Conservation (phyloP, 2,329 filamentous ascomycete species). For the Trichoderma guizhouense region DNA sequence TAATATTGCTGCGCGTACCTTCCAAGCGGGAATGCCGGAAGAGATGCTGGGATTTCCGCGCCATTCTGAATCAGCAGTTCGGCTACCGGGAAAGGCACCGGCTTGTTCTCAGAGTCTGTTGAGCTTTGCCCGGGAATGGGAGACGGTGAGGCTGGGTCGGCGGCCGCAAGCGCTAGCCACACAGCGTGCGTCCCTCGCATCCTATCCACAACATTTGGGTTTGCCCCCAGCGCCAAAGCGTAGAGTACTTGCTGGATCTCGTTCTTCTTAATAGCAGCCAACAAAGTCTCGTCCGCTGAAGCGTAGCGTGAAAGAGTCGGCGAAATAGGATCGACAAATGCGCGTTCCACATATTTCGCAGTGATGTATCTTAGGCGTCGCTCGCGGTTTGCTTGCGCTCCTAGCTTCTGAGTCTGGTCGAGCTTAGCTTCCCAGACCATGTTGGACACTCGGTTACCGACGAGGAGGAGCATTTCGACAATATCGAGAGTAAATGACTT, state of each 20-base stretch:
- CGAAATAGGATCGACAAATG: slow-evolving; percentile 76
- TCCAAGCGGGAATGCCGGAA: slow-evolving; percentile 81
- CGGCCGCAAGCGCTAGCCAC: slow-evolving; percentile 86
- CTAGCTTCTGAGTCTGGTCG: slow-evolving; percentile 70
- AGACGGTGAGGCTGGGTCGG: slow-evolving; percentile 79
- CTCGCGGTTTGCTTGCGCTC: slow-evolving; percentile 75
- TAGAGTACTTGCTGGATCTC: slow-evolving; percentile 93
- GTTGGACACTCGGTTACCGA: slow-evolving; percentile 93
- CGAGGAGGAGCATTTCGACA: slow-evolving; percentile 83
- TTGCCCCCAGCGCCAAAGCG: slow-evolving; percentile 79
- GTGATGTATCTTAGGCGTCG: slow-evolving; percentile 94
- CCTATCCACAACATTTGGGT: slow-evolving; percentile 81
- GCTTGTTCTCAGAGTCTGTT: slow-evolving; percentile 46
- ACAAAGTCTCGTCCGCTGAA: slow-evolving; percentile 79
- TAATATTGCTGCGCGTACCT: slow-evolving; percentile 77
- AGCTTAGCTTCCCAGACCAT: slow-evolving; percentile 92
- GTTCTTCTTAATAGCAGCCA: slow-evolving; percentile 93
- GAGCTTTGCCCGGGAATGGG: slow-evolving; percentile 42
- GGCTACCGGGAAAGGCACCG: slow-evolving; percentile 77
- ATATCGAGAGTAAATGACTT: slow-evolving; percentile 96
- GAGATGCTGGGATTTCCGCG: slow-evolving; percentile 72
- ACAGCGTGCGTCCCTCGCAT: slow-evolving; percentile 85
- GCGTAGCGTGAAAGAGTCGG: slow-evolving; percentile 70
- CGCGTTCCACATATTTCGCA: slow-evolving; percentile 83
- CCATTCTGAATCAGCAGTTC: slow-evolving; percentile 93